Evolutionary conservation across 2,329 filamentous ascomycete genomes (phyloP).

Genomic region (Hymenoscyphus infarciens): DNA sequence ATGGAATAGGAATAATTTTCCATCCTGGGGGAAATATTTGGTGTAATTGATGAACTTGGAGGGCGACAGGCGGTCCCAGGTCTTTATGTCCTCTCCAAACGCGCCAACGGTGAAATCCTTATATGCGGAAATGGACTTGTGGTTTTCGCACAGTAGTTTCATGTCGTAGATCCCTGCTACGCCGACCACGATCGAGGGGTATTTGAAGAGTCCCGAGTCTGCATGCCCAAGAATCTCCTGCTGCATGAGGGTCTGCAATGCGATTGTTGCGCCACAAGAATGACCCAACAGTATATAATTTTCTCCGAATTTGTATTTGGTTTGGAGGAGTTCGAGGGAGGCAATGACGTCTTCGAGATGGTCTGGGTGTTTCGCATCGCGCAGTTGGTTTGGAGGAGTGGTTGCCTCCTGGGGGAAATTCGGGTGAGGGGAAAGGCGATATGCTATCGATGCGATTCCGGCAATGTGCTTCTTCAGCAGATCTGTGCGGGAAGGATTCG

Average conservation of each 20-base stretch:
- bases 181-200: slow-evolving; percentile 53
- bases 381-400: slow-evolving; percentile 20
- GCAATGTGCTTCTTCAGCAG: slow-evolving; percentile 41
- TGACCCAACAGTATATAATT: slow-evolving; percentile 59
- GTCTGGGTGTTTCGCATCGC: slow-evolving; percentile 54
- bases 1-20: slow-evolving; percentile 20
- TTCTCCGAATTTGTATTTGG: slow-evolving; percentile 42
- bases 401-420: slow-evolving; percentile 40
- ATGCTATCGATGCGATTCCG: slow-evolving; percentile 62
- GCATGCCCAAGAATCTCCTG: not conserved
- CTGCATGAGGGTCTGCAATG: slow-evolving; percentile 48
- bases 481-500: slow-evolving; percentile 34
- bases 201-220: not conserved
- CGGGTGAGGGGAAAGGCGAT: slow-evolving; percentile 57
- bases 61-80: slow-evolving; percentile 47
- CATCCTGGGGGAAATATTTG: slow-evolving; percentile 12
- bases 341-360: slow-evolving; percentile 55
- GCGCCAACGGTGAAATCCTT: slow-evolving; percentile 36
- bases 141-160: slow-evolving; percentile 19
- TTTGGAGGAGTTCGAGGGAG: slow-evolving; percentile 49
- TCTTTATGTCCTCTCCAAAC: slow-evolving; percentile 43
- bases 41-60: slow-evolving; percentile 9
- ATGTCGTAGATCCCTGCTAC: slow-evolving; percentile 67
- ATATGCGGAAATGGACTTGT: slow-evolving; percentile 21
- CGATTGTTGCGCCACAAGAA: slow-evolving; percentile 61